Base-by-base conservation (phyloP, 352 stramenopile genomes). In the Blastocystis hominis region DNA sequence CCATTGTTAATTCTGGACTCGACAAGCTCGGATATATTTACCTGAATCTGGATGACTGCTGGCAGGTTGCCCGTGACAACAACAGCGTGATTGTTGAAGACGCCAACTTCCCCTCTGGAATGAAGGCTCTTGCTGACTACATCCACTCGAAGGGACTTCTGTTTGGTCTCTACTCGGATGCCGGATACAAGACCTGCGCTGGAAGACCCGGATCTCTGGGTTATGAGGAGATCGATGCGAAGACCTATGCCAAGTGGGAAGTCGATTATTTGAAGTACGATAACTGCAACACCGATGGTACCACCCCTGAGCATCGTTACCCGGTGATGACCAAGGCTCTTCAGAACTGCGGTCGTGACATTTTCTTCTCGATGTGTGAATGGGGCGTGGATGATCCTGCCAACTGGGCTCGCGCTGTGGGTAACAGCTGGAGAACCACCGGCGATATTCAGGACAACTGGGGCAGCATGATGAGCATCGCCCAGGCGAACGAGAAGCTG, bases 341-440 rank as follows among this genome's bases (percentile, higher is more conserved):
- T 6, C 75, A 89, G 55, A 66, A 87, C 50, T 63, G 30, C 5
- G 84, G 84, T 47, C 50, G 81, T 53, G 47, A 44, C 47, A 89
- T 89, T 50, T 69, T 88, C 72, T 87, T 89, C 84, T 89, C 88
- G 20, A 89, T 89, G 86, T 89, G 88, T 50, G 86, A 89, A 59
- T 89, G 88, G 88, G 88, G 88, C 50, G 64, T 90, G 72, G 30
- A 89, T 24, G 50, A 90, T 17, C 88, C 88, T 59, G 34, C 47
- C 38, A 24, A 75, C 24, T 89, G 88, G 88, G 88, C 88, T 54
- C 64, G 63, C 40, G 7, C 42, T 38, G 88, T 91, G 68, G 88
- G 90, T 17, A 92, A 93, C 88, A 89, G 72, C 20, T 93, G 91
- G 91, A 84, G 91, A 42, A 92, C 90, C 6, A 91, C 88, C 7